phyloP scores from a whole-genome alignment of 1,139 yeast genomes.

The Dujonia santamariae region DNA sequence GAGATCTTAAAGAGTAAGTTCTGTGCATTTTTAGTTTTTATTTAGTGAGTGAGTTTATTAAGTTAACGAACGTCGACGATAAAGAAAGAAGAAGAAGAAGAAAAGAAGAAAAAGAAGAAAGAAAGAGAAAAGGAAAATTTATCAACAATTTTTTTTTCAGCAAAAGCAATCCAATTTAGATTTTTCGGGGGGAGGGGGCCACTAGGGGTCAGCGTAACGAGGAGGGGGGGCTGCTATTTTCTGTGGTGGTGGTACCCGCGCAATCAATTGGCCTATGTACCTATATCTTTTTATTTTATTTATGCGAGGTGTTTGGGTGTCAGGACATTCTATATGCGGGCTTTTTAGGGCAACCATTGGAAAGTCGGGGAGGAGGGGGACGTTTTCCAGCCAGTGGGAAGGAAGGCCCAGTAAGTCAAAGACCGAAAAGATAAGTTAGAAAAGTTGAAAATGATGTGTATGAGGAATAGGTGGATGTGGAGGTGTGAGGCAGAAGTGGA shows the following conservation, averaged over 20 bases:
- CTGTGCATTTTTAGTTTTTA: slow-evolving; percentile 55
- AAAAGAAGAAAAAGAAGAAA: slow-evolving; percentile 1
- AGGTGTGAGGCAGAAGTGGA: too few relatives aligned
- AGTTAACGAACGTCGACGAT: neutral
- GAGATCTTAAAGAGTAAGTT: slow-evolving; percentile 77
- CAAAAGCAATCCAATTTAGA: neutral
- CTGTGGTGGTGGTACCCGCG: neutral
- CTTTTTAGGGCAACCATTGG: too few relatives aligned
- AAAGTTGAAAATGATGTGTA: too few relatives aligned
- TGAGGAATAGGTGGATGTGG: too few relatives aligned
- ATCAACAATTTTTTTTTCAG: neutral
- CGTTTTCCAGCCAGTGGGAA: too few relatives aligned
- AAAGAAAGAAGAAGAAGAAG: neutral
- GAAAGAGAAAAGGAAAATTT: neutral
- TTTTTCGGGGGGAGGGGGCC: neutral
- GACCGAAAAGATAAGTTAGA: too few relatives aligned
- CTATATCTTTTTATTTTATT: too few relatives aligned
- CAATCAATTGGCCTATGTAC: too few relatives aligned
- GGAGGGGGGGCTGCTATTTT: neutral
- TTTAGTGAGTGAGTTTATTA: neutral
- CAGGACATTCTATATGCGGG: too few relatives aligned
- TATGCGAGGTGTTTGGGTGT: too few relatives aligned
- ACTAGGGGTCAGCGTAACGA: neutral
- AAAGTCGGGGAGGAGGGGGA: too few relatives aligned
- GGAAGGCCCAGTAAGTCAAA: too few relatives aligned